Evolutionary conservation across 352 stramenopile genomes (phyloP), one percentile per base, ranked within the genome.

Genomic region (Blastocystis sp.): DNA sequence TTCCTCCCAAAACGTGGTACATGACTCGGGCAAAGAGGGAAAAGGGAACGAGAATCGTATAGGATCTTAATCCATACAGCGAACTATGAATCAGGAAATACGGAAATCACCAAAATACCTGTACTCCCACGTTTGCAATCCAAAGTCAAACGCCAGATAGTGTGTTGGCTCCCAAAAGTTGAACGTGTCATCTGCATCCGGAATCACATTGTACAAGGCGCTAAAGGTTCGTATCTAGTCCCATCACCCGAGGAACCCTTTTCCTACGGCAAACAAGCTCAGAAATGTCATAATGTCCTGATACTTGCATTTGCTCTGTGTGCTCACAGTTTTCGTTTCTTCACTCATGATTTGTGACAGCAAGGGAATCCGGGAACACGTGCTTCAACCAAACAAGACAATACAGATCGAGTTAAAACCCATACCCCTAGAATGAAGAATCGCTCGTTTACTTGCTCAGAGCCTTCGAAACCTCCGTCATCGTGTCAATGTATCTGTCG

Each of bases 121-220:
- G 86, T 94, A 94, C 87, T 94, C 92, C 92, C 92, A 94, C 24
- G 92, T 94, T 88, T 94, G 92, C 78, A 94, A 92, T 24, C 92
- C 92, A 85, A 94, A 94, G 87, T 88, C 88, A 84, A 92, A 90
- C 71, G 93, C 87, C 71, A 94, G 67, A 65, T 90, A 93, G 87
- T 94, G 92, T 71, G 94, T 90, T 27, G 92, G 92, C 88, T 94
- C 92, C 92, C 92, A 94, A 88, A 94, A 94, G 88, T 94, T 94
- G 87, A 93, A 94, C 4, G 89, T 93, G 88, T 94, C 92, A 87
- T 94, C 92, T 75, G 91, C 94, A 90, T 94, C 92, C 11, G 90
- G 90, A 86, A 94, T 93, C 46, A 91, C 90, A 65, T 90, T 94
- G 49, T 81, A 81, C 21, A 81, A 64, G 2, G 54, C 69, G 24